Evolutionary conservation across 225 moss, liverwort and hornwort genomes (phyloP), one percentile per base, ranked within the genome.

Genomic region (Lunularia cruciata): DNA sequence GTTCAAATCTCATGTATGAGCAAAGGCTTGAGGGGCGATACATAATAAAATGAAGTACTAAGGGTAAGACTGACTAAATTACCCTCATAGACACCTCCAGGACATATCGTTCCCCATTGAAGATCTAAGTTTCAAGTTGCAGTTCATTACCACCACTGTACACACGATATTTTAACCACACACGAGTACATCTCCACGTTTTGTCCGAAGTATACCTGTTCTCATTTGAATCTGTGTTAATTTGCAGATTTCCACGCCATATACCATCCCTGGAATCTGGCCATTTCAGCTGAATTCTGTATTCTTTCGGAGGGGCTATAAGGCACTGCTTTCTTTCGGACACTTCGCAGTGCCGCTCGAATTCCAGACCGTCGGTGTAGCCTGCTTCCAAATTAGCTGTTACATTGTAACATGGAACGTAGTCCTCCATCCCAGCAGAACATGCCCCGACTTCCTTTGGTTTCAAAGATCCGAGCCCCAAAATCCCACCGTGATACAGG

Each of bases 351-450:
- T 79, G 83, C 55, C 58, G 60, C 42, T 83, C 73, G 15, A 70
- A 76, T 49, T 77, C 73, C 38, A 18, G 32, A 10, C 79, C 79
- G 64, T 68, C 70, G 15, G 22, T 31, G 31, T 47, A 74, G 45
- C 83, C 79, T 18, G 79, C 76, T 66, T 70, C 66, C 22, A 61
- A 34, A 63, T 54, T 73, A 25, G 76, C 79, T 45, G 66, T 73
- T 37, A 77, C 54, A 45, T 77, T 74, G 72, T 83, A 67, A 61
- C 83, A 83, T 28, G 83, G 83, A 61, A 83, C 67, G 33, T 70
- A 79, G 51, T 83, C 75, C 36, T 76, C 79, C 69, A 67, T 76
- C 1, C 76, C 83, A 30, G 27, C 38, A 15, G 63, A 73, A 64
- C 83, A 83, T 20, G 57, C 39, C 4, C 48, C 53, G 64, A 83